A percentile compares a stretch with the other conserved stretches of the same genome.
Evolutionary conservation across 257 asterid species (phyloP).

Genomic region (Solanum sparsipilum): DNA sequence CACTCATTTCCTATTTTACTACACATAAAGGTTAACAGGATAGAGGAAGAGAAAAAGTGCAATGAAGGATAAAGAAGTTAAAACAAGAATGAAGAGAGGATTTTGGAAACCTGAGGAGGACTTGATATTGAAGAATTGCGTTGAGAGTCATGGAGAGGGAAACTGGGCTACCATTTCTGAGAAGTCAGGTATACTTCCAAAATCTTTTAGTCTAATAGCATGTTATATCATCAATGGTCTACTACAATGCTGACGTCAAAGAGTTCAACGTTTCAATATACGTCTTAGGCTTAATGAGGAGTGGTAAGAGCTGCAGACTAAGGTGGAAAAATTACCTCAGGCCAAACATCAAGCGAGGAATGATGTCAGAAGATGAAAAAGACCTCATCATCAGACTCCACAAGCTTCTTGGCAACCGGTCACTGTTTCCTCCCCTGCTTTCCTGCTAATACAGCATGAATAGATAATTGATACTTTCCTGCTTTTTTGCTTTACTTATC

Average conservation of each 20-base stretch:
- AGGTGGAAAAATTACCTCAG: conserved; percentile 60
- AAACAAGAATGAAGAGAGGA: conserved; percentile 36
- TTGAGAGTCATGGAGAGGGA: conserved; percentile 50
- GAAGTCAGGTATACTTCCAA: conserved; percentile 26
- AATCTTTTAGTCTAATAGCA: neutral
- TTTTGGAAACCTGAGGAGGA: conserved; percentile 70
- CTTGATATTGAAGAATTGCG: conserved; percentile 34
- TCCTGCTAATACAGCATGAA: neutral
- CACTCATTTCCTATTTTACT: neutral
- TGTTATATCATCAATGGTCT: neutral
- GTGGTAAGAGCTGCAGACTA: conserved; percentile 54
- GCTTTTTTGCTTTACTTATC: neutral
- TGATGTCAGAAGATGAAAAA: conserved; percentile 45
- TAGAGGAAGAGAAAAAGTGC: neutral
- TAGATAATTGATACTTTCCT: neutral
- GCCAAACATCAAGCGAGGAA: conserved; percentile 56
- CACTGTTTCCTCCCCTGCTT: neutral
- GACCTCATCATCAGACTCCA: conserved; percentile 56
- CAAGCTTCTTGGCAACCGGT: conserved; percentile 63
- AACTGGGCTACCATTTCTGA: conserved; percentile 44
- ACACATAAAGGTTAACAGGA: neutral
- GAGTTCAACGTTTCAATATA: neutral
- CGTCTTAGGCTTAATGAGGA: conserved; percentile 28
- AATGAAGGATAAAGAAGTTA: conserved; percentile 26
- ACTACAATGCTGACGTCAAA: no score